Base-by-base conservation (phyloP, 176 grass and related monocot species). In the Eleusine coracana region DNA sequence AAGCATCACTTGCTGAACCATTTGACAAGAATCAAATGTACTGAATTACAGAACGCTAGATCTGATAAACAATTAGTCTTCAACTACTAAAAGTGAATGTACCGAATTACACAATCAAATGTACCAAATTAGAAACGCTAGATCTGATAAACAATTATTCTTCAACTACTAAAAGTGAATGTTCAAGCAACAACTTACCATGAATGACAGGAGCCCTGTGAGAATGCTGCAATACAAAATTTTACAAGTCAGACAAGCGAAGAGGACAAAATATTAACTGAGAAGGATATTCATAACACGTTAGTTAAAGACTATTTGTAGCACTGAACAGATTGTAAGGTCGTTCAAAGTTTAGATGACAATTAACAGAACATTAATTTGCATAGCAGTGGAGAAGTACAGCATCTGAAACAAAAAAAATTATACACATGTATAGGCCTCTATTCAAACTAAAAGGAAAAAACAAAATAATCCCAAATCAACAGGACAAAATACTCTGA, bases 191-290 rank as follows among this genome's bases (percentile, higher is more conserved):
- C 41, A 90, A 85, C 88, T 92, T 78, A 99, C 96, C 96, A 99
- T 99, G 81, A 99, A 99, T 42, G 96, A 99, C 49, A 99, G 83
- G 75, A 99, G 96, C 2, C 96, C 96, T 13, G 93, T 96, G 68
- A 99, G 89, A 88, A 99, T 96, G 80, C 96, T 99, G 96, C 93
- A 94, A 29, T 63, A 86, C 29, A 77, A 77, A 75, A 4, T 7
- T 31, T 55, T 7, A 86, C 51, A 62, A 62, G 77, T 92, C 67
- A 93, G 74, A 75, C 7, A 1, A 51, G 59, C 75, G 44, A 84
- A 66, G 12, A 73, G 66, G 38, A 70, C 25, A 37, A 15, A 83
- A 61, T 23, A 55, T 45, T 11, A 62, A 78, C 46, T 25, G 7
- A 45, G 72, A 82, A 60, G 39, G 27, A 83, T 28, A 90, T 7